Conservation (phyloP, 192 early-diverging fungal genomes). For the Cetraspora pellucida region DNA sequence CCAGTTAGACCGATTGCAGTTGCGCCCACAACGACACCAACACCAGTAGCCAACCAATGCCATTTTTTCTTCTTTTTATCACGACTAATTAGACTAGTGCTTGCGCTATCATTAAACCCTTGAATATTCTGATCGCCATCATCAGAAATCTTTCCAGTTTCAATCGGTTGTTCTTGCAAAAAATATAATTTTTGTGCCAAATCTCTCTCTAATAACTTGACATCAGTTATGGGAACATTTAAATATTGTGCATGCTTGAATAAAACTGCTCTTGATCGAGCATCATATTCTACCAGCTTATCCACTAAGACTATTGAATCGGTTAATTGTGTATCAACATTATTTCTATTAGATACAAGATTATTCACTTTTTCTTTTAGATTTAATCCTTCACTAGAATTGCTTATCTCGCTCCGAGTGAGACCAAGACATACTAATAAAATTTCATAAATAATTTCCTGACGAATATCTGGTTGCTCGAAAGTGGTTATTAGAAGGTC, state of each 20-base stretch:
- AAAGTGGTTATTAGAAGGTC: no score
- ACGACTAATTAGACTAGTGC: constrained; percentile 22
- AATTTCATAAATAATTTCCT: constrained; percentile 23
- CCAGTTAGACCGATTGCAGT: constrained; percentile 57
- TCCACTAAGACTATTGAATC: background rate
- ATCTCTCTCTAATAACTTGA: constrained; percentile 47
- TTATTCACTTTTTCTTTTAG: constrained; percentile 19
- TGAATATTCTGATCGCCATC: constrained; percentile 36
- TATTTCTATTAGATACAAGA: background rate
- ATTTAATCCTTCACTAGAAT: background rate
- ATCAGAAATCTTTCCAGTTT: constrained; percentile 32
- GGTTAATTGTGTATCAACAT: background rate
- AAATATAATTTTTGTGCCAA: constrained; percentile 61
- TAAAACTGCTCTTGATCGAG: constrained; percentile 51
- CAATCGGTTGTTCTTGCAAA: constrained; percentile 42
- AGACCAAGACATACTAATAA: constrained; percentile 25
- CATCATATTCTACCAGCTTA: constrained; percentile 52
- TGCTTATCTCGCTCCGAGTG: background rate
- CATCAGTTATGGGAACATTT: constrained; percentile 32
- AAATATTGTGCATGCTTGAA: constrained; percentile 45
- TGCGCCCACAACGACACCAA: constrained; percentile 55
- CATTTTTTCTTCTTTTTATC: constrained; percentile 52
- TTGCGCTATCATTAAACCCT: constrained; percentile 28
- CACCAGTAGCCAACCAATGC: constrained; percentile 57
- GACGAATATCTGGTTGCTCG: constrained; percentile 6